phyloP scores from a whole-genome alignment of 805 yeast genomes.

The Metschnikowia matae region DNA sequence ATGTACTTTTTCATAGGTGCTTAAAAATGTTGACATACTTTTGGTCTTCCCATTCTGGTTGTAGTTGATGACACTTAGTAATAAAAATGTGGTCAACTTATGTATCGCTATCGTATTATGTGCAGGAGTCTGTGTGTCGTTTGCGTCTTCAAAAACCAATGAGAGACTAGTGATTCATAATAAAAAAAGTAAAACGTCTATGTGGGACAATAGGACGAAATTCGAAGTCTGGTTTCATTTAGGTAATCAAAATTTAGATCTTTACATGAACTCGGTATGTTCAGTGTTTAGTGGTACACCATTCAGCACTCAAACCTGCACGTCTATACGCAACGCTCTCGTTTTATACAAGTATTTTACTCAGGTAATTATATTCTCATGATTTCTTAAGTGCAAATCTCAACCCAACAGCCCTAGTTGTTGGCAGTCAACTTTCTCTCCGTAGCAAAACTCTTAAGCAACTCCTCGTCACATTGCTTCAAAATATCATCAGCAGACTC shows the following conservation, averaged over 20 bases:
- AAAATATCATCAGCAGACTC: constrained; percentile 69
- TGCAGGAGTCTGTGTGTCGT: neutral
- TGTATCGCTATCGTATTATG: neutral
- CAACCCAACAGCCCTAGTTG: constrained; percentile 9
- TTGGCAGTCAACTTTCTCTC: constrained; percentile 46
- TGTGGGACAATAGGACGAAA: no score
- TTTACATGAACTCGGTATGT: no score
- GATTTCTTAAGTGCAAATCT: constrained; percentile 8
- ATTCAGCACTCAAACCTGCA: neutral
- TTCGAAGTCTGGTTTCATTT: no score
- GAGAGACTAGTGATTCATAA: neutral
- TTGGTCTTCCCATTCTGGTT: constrained; percentile 29
- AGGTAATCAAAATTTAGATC: no score
- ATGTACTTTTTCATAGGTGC: neutral
- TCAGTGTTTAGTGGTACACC: neutral
- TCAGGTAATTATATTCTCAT: constrained; percentile 1
- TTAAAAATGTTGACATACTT: constrained; percentile 21
- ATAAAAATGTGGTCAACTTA: neutral
- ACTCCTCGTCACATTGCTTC: constrained; percentile 63
- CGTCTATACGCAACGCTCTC: neutral
- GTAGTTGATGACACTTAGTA: neutral
- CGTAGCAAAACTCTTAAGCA: constrained; percentile 57
- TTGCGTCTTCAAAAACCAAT: constrained; percentile 2
- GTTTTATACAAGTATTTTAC: neutral
- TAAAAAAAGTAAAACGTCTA: neutral